Evolutionary conservation across 108 stramenopile species (phyloP), one percentile per base, ranked within the genome.

Genomic region (Skeletonema grethae): DNA sequence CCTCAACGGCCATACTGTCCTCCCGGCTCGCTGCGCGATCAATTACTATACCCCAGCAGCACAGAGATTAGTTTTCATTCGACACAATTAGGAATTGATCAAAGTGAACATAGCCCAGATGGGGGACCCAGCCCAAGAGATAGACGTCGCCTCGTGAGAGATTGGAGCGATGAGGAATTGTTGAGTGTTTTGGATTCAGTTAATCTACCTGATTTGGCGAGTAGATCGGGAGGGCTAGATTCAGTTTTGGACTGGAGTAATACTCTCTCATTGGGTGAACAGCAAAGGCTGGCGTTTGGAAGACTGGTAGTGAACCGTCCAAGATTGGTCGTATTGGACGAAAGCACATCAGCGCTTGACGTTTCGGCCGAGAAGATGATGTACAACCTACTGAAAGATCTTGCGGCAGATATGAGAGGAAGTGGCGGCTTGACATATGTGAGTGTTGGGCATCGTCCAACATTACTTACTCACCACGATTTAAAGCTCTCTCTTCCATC

Each of bases 1-100:
- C 95, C 95, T 0, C 95, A 96, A 69, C 83, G 83, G 28, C 93
- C 93, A 22, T 69, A 94, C 80, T 92, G 91, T 68, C 84, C 92
- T 16, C 85, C 90, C 13, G 93, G 95, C 0, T 77, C 86, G 1
- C 67, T 96, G 12, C 73, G 91, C 7, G 89, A 95, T 25, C 92
- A 95, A 70, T 73, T 96, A 11, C 61, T 90, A 16, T 96, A 96
- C 64, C 93, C 93, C 4, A 67, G 65, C 4, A 67, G 65, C 36
- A 74, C 72, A 30, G 72, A 69, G 25, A 41, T 57, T 20, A 69
- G 56, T 15, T 43, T 68, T 16, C 80, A 82, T 34, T 69, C 9
- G 29, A 45, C 36, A 20, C 55, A 67, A 6, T 31, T 61, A 39
- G 63, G 72, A 57, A 53, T 71, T 18, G 57, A 67, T 45, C 9